A percentile compares a stretch with the other conserved stretches of the same genome.
phyloP scores from a whole-genome alignment of 2,329 filamentous ascomycete genomes.

The Zymoseptoria pseudotritici region DNA sequence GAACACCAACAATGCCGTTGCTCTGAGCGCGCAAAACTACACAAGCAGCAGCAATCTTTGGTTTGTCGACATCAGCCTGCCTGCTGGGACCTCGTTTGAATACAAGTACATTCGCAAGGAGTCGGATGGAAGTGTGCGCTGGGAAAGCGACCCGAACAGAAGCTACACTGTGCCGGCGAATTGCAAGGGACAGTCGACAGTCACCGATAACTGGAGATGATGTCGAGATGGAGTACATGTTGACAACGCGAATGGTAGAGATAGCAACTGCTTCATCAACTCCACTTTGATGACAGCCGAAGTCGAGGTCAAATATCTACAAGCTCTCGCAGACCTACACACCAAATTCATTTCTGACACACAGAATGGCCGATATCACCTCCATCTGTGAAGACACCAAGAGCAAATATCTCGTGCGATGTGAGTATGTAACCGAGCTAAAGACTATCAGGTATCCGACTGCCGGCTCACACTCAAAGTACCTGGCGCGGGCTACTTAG shows the following conservation, averaged over 20 bases:
- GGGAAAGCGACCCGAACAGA: constrained; percentile 43
- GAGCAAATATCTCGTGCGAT: constrained; percentile 27
- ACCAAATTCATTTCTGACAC: too few species aligned
- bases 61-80: constrained; percentile 46
- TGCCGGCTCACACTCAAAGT: constrained; percentile 63
- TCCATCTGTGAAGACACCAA: constrained; percentile 10
- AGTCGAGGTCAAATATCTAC: too few species aligned
- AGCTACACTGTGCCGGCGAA: constrained; percentile 13
- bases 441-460: constrained; percentile 53
- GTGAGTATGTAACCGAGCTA: constrained; percentile 13
- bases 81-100: constrained; percentile 49
- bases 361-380: background rate
- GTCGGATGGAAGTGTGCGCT: constrained; percentile 47
- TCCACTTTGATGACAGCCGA: too few species aligned
- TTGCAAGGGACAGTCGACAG: constrained; percentile 14
- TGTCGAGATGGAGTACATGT: background rate
- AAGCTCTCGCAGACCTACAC: too few species aligned
- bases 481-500: constrained; percentile 58
- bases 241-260: too few species aligned
- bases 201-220: constrained; percentile 22
- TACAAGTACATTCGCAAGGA: constrained; percentile 63
- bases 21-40: constrained; percentile 53
- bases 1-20: constrained; percentile 46
- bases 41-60: constrained; percentile 53
- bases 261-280: too few species aligned